These are phyloP conservation scores for Afroboletus lepidellus DNA, from an alignment of 1,284 basidiomycete genomes.

Conservation along the genomic window DNA sequence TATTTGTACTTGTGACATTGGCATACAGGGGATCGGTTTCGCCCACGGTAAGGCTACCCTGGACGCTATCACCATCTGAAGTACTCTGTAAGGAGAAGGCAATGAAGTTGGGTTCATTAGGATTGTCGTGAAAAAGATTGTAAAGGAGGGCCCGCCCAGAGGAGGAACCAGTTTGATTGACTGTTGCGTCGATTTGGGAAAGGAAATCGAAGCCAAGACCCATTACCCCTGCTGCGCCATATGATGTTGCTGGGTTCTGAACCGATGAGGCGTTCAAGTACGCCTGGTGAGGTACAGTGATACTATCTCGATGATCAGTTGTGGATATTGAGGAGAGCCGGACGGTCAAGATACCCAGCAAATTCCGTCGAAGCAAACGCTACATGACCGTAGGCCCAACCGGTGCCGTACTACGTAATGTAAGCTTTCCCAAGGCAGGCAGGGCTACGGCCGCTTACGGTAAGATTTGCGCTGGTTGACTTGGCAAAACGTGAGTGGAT, in stretches of 20 bases:
- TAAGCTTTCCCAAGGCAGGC: slow-evolving; percentile 1
- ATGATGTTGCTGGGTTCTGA: slow-evolving; percentile 67
- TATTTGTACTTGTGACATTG: slow-evolving; percentile 49
- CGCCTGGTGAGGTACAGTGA: slow-evolving; percentile 63
- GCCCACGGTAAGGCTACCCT: slow-evolving; percentile 70
- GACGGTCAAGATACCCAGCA: slow-evolving; percentile 52
- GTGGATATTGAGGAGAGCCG: background rate
- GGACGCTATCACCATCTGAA: slow-evolving; percentile 50
- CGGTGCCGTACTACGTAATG: slow-evolving; percentile 64
- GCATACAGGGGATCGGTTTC: slow-evolving; percentile 64
- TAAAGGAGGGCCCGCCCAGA: slow-evolving; percentile 68
- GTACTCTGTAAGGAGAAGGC: slow-evolving; percentile 68
- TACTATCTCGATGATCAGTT: slow-evolving; percentile 39
- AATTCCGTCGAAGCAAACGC: slow-evolving; percentile 62
- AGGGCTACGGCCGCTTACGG: slow-evolving; percentile 41
- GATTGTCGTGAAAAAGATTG: slow-evolving; percentile 70
- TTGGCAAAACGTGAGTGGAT: slow-evolving; percentile 31
- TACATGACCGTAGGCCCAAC: slow-evolving; percentile 68
- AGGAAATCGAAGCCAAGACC: slow-evolving; percentile 78
- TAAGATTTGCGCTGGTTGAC: slow-evolving; percentile 51
- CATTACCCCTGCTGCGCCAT: slow-evolving; percentile 69
- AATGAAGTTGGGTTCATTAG: slow-evolving; percentile 71
- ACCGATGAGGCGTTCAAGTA: slow-evolving; percentile 61
- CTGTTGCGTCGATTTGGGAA: slow-evolving; percentile 60
- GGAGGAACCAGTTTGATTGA: slow-evolving; percentile 56